Conservation (phyloP, 139 green algal genomes). For the Haematococcus sp. region DNA sequence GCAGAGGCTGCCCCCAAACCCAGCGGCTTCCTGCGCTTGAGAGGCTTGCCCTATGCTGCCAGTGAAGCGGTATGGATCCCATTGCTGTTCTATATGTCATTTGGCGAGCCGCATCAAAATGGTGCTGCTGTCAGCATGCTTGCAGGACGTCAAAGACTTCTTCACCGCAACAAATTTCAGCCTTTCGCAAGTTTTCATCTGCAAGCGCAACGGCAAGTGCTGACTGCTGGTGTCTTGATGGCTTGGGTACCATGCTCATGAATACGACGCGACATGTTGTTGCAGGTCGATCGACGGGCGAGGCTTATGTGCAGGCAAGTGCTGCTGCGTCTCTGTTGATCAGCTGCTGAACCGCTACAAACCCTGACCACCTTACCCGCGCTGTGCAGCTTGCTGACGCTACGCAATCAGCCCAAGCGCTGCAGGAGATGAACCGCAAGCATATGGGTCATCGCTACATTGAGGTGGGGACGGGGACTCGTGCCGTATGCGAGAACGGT, state of each 20-base stretch:
- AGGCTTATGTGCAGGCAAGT: slow-evolving; percentile 23
- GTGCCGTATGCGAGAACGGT: neutral
- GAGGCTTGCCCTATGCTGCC: no score
- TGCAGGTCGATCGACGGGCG: slow-evolving; percentile 24
- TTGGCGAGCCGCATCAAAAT: no score
- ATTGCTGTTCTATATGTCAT: no score
- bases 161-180: slow-evolving; percentile 41
- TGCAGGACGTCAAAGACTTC: slow-evolving; percentile 48
- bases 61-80: no score
- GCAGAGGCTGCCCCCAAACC: no score
- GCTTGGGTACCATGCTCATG: neutral
- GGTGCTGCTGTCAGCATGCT: no score
- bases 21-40: no score
- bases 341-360: no score
- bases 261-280: neutral
- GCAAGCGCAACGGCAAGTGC: slow-evolving; percentile 18
- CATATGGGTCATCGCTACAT: slow-evolving; percentile 83
- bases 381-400: slow-evolving; percentile 33
- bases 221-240: neutral
- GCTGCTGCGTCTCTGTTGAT: no score
- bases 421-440: slow-evolving; percentile 62
- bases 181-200: slow-evolving; percentile 26
- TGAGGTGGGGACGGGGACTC: slow-evolving; percentile 53
- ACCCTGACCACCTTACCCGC: no score
- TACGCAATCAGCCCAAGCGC: slow-evolving; percentile 46